Percentiles rank a stretch among this genome's conserved stretches.
These are phyloP conservation scores for Teunomyces stri DNA, from an alignment of 805 yeast genomes.

Conservation along the genomic window DNA sequence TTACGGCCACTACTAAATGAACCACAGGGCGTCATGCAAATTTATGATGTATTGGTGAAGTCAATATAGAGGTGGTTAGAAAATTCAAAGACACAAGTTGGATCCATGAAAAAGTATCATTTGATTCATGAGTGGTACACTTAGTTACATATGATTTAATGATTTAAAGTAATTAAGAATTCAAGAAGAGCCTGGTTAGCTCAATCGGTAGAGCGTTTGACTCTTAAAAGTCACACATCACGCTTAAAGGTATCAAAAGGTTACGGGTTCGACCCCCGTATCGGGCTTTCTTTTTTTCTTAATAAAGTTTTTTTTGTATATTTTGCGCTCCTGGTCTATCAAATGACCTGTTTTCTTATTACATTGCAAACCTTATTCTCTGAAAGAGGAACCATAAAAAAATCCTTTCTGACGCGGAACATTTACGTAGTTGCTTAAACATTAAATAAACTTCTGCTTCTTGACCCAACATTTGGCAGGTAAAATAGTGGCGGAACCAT, in stretches of 20 bases:
- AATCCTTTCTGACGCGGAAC: neutral
- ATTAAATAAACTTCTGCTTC: neutral
- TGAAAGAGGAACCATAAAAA: neutral
- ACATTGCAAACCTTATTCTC: neutral
- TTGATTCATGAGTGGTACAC: too few relatives aligned
- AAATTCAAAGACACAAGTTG: neutral
- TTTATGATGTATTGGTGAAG: too few relatives aligned
- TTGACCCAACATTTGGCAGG: neutral
- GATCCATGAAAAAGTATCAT: neutral
- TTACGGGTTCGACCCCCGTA: slow-evolving; percentile 30
- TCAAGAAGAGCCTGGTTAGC: slow-evolving; percentile 22
- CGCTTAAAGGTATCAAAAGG: slow-evolving; percentile 20
- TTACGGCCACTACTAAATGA: too few relatives aligned
- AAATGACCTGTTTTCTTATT: neutral
- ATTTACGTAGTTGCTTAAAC: neutral
- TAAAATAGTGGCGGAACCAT: neutral
- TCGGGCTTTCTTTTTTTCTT: slow-evolving; percentile 18
- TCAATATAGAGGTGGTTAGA: too few relatives aligned
- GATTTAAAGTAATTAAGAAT: neutral
- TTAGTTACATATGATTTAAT: too few relatives aligned
- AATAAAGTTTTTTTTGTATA: neutral
- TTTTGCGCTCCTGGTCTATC: neutral
- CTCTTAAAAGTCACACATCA: slow-evolving; percentile 13
- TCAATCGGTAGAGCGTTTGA: slow-evolving; percentile 30
- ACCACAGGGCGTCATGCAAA: too few relatives aligned